Evolutionary conservation across 2,329 filamentous ascomycete genomes (phyloP).

Genomic region (Lecanicillium sp.): DNA sequence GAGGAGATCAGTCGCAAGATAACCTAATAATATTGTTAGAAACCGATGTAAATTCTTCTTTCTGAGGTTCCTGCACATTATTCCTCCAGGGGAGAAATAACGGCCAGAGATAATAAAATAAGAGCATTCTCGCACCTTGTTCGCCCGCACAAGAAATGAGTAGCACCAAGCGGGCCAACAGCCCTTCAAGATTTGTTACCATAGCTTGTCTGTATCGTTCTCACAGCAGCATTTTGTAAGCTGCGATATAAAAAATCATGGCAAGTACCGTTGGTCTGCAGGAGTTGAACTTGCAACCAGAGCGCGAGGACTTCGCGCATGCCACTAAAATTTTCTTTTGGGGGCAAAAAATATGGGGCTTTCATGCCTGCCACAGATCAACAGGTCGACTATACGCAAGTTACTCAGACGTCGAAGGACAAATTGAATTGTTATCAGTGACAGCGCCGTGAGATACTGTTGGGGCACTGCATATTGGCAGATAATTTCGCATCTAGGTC

Average conservation of each 20-base stretch:
- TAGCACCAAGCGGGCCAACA: conserved; percentile 31
- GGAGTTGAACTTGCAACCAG: conserved; percentile 14
- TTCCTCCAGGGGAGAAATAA: neutral
- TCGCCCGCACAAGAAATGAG: conserved; percentile 33
- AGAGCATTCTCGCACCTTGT: conserved; percentile 28
- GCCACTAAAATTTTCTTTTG: conserved; percentile 5
- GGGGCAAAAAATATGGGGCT: neutral
- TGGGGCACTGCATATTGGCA: too few relatives aligned
- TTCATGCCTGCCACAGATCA: too few relatives aligned
- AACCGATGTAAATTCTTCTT: neutral
- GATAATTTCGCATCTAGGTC: too few relatives aligned
- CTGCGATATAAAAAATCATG: conserved; percentile 4
- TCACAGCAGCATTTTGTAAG: neutral
- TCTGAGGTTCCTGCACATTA: neutral
- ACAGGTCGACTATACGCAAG: too few relatives aligned
- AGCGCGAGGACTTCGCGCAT: neutral
- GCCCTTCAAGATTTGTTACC: conserved; percentile 33
- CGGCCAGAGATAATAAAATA: neutral
- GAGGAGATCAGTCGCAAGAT: conserved; percentile 26
- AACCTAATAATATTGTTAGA: conserved; percentile 21
- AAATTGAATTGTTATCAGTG: too few relatives aligned
- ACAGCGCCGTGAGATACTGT: too few relatives aligned
- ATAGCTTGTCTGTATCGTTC: conserved; percentile 19
- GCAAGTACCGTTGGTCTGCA: neutral
- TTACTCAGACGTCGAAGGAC: too few relatives aligned